A percentile compares a stretch with the other conserved stretches of the same genome.
These are phyloP conservation scores for Daldinia sp. DNA, from an alignment of 2,329 filamentous ascomycete genomes.

Conservation along the genomic window DNA sequence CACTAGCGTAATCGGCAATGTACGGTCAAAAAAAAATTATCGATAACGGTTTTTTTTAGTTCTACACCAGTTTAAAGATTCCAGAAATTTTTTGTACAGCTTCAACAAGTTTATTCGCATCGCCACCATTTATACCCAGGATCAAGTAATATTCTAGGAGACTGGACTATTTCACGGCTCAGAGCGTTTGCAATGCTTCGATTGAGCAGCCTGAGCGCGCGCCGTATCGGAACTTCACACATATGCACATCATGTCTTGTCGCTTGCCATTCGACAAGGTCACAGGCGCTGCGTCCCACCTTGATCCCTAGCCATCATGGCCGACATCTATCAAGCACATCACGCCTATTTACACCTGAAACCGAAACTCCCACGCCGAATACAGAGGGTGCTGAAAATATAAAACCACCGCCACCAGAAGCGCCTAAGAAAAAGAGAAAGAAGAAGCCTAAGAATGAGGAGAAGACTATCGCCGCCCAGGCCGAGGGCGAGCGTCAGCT, in stretches of 20 bases:
- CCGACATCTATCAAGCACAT: slow-evolving; percentile 43
- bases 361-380: slow-evolving; percentile 8
- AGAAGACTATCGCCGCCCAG: slow-evolving; percentile 22
- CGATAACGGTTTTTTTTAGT: slow-evolving; percentile 23
- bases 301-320: slow-evolving; percentile 34
- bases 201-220: slow-evolving; percentile 47
- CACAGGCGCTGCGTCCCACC: slow-evolving; percentile 31
- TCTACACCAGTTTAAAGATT: slow-evolving; percentile 11
- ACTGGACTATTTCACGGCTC: slow-evolving; percentile 13
- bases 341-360: slow-evolving; percentile 24
- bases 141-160: slow-evolving; percentile 1
- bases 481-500: slow-evolving; percentile 47
- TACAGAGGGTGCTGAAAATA: slow-evolving; percentile 2
- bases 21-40: slow-evolving; percentile 9
- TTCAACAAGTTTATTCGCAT: slow-evolving; percentile 14
- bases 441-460: slow-evolving; percentile 24
- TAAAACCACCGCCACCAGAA: slow-evolving; percentile 6
- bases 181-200: slow-evolving; percentile 52
- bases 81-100: slow-evolving; percentile 25
- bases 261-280: slow-evolving; percentile 27
- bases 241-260: slow-evolving; percentile 49
- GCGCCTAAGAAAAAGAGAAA: slow-evolving; percentile 37
- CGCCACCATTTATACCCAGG: not conserved
- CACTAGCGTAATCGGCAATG: not conserved
- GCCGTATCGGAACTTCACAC: slow-evolving; percentile 48